These are phyloP conservation scores for Lipomyces kockii DNA, from an alignment of 805 yeast species.

Conservation along the genomic window DNA sequence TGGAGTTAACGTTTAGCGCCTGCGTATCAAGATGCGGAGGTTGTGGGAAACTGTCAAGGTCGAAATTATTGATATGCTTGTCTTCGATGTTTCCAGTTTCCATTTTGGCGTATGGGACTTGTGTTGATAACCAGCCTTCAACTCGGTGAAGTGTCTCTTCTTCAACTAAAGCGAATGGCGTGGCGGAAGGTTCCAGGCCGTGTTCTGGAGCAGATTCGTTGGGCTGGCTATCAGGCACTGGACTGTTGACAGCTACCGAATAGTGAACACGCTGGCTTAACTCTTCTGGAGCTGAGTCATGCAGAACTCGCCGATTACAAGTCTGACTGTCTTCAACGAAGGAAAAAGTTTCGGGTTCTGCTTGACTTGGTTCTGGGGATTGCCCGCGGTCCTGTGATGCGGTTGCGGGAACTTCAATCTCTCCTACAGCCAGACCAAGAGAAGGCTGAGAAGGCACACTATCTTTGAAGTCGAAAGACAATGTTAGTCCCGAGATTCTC, in stretches of 20 bases:
- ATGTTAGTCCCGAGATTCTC: not conserved
- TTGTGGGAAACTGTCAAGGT: not conserved
- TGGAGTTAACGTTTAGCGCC: not conserved
- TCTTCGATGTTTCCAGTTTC: not conserved
- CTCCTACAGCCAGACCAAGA: not conserved
- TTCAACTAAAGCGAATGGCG: constrained; percentile 9
- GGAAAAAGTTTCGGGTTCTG: not conserved
- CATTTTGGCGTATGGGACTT: not conserved
- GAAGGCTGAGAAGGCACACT: not conserved
- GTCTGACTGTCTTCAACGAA: not conserved
- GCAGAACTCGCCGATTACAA: not conserved
- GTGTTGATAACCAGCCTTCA: constrained; percentile 12
- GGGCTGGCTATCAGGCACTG: not conserved
- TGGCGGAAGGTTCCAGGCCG: not conserved
- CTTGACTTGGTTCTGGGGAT: not conserved
- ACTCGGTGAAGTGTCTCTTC: constrained; percentile 1
- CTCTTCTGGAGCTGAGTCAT: not conserved
- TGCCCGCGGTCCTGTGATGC: not conserved
- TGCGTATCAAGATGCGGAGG: not conserved
- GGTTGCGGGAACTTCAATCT: constrained; percentile 2
- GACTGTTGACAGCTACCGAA: constrained; percentile 1
- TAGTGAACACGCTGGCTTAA: not conserved
- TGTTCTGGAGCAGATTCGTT: not conserved
- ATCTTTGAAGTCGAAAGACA: not conserved
- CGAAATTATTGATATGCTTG: not conserved